A percentile compares a stretch with the other conserved stretches of the same genome.
These are phyloP conservation scores for Sporothrix schenckii DNA, from an alignment of 2,329 filamentous ascomycete genomes.

Conservation along the genomic window DNA sequence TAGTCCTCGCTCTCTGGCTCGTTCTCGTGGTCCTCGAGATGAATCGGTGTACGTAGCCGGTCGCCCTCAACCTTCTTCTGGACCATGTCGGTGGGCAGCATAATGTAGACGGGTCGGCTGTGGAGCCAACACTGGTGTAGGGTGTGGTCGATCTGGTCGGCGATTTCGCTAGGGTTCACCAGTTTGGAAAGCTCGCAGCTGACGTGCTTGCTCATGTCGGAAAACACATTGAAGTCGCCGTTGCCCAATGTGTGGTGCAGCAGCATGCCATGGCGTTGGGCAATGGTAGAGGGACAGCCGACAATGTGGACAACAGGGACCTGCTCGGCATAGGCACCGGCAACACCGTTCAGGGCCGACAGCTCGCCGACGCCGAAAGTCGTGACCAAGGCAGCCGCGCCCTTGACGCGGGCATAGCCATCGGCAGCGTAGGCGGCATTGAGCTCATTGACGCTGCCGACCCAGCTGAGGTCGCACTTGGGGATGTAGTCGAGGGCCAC, in stretches of 20 bases:
- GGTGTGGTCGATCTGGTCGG: conserved; percentile 75
- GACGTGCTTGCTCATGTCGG: conserved; percentile 73
- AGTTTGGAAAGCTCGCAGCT: conserved; percentile 73
- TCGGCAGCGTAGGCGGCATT: conserved; percentile 63
- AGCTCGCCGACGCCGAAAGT: conserved; percentile 62
- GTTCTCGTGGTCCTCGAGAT: conserved; percentile 66
- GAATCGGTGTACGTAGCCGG: conserved; percentile 69
- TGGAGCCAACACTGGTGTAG: conserved; percentile 73
- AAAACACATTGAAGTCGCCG: conserved; percentile 66
- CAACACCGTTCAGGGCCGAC: conserved; percentile 60
- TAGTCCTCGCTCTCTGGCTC: conserved; percentile 74
- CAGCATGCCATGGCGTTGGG: conserved; percentile 39
- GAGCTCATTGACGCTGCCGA: conserved; percentile 58
- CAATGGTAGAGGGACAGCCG: conserved; percentile 39
- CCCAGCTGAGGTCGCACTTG: conserved; percentile 52
- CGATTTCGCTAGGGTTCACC: conserved; percentile 69
- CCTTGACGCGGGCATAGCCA: conserved; percentile 63
- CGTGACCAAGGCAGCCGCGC: conserved; percentile 59
- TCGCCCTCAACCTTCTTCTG: conserved; percentile 74
- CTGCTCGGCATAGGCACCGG: conserved; percentile 59
- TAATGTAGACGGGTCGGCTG: conserved; percentile 80
- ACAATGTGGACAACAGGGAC: conserved; percentile 60
- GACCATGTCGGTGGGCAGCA: conserved; percentile 80
- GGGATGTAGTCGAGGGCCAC: conserved; percentile 55
- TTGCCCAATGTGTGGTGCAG: conserved; percentile 60